Percentiles rank a stretch among this genome's conserved stretches.
These are phyloP conservation scores for Suillus weaverae DNA, from an alignment of 768 basidiomycete genomes.

Conservation along the genomic window DNA sequence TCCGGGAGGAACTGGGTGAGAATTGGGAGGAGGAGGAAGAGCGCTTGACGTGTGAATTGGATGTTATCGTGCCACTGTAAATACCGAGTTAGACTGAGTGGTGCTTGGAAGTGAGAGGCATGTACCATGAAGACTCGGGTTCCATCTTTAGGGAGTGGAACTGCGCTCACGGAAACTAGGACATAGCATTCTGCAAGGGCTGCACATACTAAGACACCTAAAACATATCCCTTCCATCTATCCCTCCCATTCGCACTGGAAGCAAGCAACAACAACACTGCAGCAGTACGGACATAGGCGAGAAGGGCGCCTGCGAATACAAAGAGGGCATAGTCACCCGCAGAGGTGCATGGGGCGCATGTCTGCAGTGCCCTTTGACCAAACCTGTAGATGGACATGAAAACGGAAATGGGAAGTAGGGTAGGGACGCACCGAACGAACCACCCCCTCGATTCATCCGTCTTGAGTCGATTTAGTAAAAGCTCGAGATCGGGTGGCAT, in stretches of 20 bases:
- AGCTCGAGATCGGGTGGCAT: slow-evolving; percentile 51
- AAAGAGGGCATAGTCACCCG: slow-evolving; percentile 60
- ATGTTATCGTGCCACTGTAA: slow-evolving; percentile 67
- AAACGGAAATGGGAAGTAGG: not conserved
- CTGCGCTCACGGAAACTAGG: slow-evolving; percentile 45
- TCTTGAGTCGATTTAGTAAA: slow-evolving; percentile 54
- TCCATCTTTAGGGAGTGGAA: slow-evolving; percentile 45
- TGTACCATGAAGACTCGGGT: slow-evolving; percentile 41
- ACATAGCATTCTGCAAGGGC: slow-evolving; percentile 57
- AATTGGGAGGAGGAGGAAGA: slow-evolving; percentile 61
- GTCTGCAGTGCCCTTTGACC: slow-evolving; percentile 64
- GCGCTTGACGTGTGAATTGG: slow-evolving; percentile 49
- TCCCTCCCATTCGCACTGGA: slow-evolving; percentile 40
- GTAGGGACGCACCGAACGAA: slow-evolving; percentile 55
- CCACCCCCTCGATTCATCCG: slow-evolving; percentile 54
- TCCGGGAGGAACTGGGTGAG: slow-evolving; percentile 40
- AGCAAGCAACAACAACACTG: slow-evolving; percentile 48
- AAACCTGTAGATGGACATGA: slow-evolving; percentile 44
- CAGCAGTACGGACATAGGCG: slow-evolving; percentile 58
- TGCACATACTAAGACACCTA: slow-evolving; percentile 50
- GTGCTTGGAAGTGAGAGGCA: not conserved
- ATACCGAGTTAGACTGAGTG: not conserved
- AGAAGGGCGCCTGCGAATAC: slow-evolving; percentile 54
- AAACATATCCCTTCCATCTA: slow-evolving; percentile 43
- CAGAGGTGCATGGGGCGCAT: slow-evolving; percentile 66